Evolutionary conservation across 495 filamentous ascomycete species (phyloP).

Genomic region (Tuber melanosporum): DNA sequence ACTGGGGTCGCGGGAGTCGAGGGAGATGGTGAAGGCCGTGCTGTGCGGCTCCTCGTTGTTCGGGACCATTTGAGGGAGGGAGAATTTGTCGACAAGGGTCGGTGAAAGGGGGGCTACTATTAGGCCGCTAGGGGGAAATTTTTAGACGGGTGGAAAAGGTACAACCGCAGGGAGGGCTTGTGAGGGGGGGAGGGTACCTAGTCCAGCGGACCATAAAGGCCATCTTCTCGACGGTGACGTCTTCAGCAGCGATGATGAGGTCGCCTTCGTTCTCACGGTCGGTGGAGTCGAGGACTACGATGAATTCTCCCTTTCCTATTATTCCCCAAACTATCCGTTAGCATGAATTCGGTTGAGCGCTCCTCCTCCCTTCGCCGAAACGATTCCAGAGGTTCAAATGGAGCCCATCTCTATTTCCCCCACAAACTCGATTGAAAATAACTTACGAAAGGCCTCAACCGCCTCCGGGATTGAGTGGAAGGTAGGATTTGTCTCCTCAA

Average conservation of each 20-base stretch:
- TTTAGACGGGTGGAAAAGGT: slow-evolving; percentile 5
- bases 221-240: slow-evolving; percentile 82
- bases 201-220: slow-evolving; percentile 88
- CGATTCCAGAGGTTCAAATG: neutral
- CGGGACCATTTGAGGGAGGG: slow-evolving; percentile 82
- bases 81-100: slow-evolving; percentile 57
- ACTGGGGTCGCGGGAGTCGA: slow-evolving; percentile 65
- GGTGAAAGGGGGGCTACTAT: slow-evolving; percentile 80
- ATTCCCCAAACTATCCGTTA: neutral
- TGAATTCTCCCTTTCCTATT: slow-evolving; percentile 80
- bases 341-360: slow-evolving; percentile 11
- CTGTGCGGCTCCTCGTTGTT: slow-evolving; percentile 76
- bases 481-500: slow-evolving; percentile 42
- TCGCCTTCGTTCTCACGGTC: slow-evolving; percentile 96
- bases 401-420: neutral
- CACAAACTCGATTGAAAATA: slow-evolving; percentile 3
- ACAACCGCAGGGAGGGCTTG: neutral
- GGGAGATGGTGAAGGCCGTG: slow-evolving; percentile 85
- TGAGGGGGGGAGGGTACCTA: slow-evolving; percentile 43
- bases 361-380: neutral
- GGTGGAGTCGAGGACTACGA: slow-evolving; percentile 85
- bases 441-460: slow-evolving; percentile 75
- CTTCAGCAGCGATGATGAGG: slow-evolving; percentile 85
- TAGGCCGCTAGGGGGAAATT: slow-evolving; percentile 56
- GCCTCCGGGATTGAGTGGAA: slow-evolving; percentile 86